phyloP scores from a whole-genome alignment of 192 early-diverging fungal genomes.

The Rhizophagus prolifer region DNA sequence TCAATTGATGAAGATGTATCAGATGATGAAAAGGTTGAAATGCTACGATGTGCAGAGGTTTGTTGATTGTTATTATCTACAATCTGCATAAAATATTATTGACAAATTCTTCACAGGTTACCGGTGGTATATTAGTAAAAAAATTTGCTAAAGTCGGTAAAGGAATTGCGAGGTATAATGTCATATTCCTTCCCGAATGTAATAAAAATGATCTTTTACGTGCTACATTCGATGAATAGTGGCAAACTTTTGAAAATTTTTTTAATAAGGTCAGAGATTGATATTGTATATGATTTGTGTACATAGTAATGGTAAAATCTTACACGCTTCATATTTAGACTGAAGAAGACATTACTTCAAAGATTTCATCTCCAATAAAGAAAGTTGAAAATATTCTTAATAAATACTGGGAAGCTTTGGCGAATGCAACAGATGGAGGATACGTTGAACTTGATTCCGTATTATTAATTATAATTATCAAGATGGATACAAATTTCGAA shows the following conservation, averaged over 20 bases:
- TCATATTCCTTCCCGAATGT: slow-evolving; percentile 10
- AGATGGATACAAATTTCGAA: slow-evolving; percentile 6
- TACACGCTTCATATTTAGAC: not conserved
- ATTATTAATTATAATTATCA: slow-evolving; percentile 17
- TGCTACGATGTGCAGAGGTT: too few relatives aligned
- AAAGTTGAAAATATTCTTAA: slow-evolving; percentile 15
- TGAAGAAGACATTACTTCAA: slow-evolving; percentile 8
- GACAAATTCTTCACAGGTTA: slow-evolving; percentile 13
- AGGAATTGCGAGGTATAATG: slow-evolving; percentile 3
- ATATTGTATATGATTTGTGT: too few relatives aligned
- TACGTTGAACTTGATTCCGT: slow-evolving; percentile 4
- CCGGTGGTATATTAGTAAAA: not conserved
- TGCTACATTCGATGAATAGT: not conserved
- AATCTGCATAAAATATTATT: too few relatives aligned
- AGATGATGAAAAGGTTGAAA: too few relatives aligned
- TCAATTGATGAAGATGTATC: too few relatives aligned
- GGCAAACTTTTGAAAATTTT: slow-evolving; percentile 8
- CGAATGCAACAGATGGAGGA: not conserved
- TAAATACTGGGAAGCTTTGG: not conserved
- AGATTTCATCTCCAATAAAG: slow-evolving; percentile 6
- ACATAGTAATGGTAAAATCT: too few relatives aligned
- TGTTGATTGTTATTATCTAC: too few relatives aligned
- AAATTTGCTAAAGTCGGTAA: not conserved
- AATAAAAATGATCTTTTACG: slow-evolving; percentile 13
- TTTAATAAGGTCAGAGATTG: not conserved